Evolutionary conservation across 352 stramenopile species (phyloP).

Genomic region (Pythium guiyangense): DNA sequence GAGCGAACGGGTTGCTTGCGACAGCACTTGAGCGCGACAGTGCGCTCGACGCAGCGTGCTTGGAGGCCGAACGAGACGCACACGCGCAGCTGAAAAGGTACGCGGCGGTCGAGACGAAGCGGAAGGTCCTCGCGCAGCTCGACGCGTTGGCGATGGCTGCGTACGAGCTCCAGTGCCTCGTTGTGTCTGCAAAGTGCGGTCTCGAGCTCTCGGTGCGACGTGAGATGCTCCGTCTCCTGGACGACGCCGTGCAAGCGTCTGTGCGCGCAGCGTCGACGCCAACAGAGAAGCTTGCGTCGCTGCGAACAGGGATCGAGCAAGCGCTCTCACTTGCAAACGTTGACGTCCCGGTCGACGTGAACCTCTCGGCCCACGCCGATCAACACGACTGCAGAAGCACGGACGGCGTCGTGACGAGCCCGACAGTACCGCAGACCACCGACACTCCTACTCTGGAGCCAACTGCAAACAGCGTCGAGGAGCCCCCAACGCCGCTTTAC

Average conservation of each 20-base stretch:
- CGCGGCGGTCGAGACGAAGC: conserved; percentile 16
- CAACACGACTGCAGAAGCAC: too few relatives aligned
- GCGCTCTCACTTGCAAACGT: neutral
- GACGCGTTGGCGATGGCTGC: conserved; percentile 20
- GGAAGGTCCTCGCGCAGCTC: conserved; percentile 17
- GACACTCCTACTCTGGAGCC: too few relatives aligned
- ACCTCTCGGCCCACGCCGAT: too few relatives aligned
- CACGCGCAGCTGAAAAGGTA: conserved; percentile 24
- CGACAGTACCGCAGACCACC: too few relatives aligned
- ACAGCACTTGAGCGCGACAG: conserved; percentile 23
- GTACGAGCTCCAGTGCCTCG: conserved; percentile 30
- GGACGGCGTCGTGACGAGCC: too few relatives aligned
- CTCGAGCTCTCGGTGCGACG: conserved; percentile 17
- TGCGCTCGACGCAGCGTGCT: conserved; percentile 17
- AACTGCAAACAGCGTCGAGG: too few relatives aligned
- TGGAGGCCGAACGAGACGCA: conserved; percentile 14
- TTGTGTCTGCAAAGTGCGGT: conserved; percentile 19
- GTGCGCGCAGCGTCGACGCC: conserved; percentile 3
- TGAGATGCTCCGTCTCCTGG: conserved; percentile 26
- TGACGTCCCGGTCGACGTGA: neutral
- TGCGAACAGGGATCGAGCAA: conserved; percentile 10
- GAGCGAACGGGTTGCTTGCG: conserved; percentile 31
- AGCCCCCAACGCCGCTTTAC: too few relatives aligned
- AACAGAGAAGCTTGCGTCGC: neutral
- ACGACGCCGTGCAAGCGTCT: conserved; percentile 8